Evolutionary conservation across 2,329 filamentous ascomycete species (phyloP).

Genomic region (Salinomyces thailandicus): DNA sequence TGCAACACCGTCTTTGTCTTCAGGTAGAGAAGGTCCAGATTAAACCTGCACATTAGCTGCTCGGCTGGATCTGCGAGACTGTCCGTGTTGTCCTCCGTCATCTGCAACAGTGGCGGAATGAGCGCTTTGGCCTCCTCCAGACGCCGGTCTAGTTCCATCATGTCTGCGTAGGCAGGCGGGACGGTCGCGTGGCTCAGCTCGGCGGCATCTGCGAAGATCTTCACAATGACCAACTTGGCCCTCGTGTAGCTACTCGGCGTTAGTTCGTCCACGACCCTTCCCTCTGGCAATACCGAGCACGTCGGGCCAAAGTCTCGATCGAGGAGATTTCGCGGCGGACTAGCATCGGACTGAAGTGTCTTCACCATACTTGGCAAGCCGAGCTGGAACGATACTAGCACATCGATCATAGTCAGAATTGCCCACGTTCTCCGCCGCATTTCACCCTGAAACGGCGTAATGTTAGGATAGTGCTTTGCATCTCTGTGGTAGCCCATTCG

Average conservation of each 20-base stretch:
- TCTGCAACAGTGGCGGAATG: conserved; percentile 29
- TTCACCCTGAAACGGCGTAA: conserved; percentile 34
- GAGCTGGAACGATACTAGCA: conserved; percentile 38
- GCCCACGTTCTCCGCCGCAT: conserved; percentile 39
- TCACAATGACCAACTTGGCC: conserved; percentile 25
- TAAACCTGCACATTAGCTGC: conserved; percentile 43
- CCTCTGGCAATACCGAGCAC: conserved; percentile 29
- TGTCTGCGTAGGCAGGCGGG: conserved; percentile 27
- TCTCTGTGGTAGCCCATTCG: conserved; percentile 40
- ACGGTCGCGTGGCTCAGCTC: conserved; percentile 30
- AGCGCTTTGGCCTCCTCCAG: conserved; percentile 26
- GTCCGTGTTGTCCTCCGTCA: conserved; percentile 27
- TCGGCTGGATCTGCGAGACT: conserved; percentile 40
- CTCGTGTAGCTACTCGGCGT: conserved; percentile 28
- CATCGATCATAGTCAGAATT: conserved; percentile 34
- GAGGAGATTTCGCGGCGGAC: conserved; percentile 34
- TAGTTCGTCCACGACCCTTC: conserved; percentile 21
- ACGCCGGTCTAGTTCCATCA: conserved; percentile 28
- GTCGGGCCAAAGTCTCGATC: conserved; percentile 34
- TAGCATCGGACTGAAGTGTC: conserved; percentile 32
- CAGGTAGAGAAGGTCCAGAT: conserved; percentile 42
- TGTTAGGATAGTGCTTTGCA: conserved; percentile 31
- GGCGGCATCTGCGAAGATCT: conserved; percentile 30
- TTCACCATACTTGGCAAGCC: conserved; percentile 39
- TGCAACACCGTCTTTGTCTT: conserved; percentile 46